A percentile compares a stretch with the other conserved stretches of the same genome.
Evolutionary conservation across 352 stramenopile species (phyloP).

Genomic region (Plasmopara halstedii): DNA sequence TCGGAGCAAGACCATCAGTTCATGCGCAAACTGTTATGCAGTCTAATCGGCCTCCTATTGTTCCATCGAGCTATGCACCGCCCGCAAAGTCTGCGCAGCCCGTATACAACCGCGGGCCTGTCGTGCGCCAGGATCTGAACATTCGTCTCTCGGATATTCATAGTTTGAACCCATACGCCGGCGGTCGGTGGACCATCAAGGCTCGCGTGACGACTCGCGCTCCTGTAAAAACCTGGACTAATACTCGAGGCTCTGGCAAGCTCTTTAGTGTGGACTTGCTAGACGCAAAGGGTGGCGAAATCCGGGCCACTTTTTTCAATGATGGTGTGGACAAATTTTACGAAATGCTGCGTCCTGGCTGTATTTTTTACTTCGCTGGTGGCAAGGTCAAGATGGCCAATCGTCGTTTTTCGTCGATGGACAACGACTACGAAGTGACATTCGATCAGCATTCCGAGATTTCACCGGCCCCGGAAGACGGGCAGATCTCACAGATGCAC

Average conservation of each 20-base stretch:
- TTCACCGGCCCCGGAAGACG: slow-evolving; percentile 81
- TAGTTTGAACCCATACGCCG: slow-evolving; percentile 93
- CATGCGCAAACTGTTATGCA: slow-evolving; percentile 18
- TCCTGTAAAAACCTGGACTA: slow-evolving; percentile 94
- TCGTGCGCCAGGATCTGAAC: slow-evolving; percentile 77
- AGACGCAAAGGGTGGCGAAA: slow-evolving; percentile 93
- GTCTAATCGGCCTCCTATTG: slow-evolving; percentile 21
- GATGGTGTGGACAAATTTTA: slow-evolving; percentile 98
- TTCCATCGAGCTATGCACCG: slow-evolving; percentile 19
- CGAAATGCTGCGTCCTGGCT: slow-evolving; percentile 75
- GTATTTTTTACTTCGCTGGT: slow-evolving; percentile 93
- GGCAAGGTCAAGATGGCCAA: slow-evolving; percentile 97
- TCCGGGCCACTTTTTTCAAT: slow-evolving; percentile 98
- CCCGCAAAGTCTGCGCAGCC: slow-evolving; percentile 23
- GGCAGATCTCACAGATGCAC: slow-evolving; percentile 83
- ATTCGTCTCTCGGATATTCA: slow-evolving; percentile 77
- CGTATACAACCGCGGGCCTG: slow-evolving; percentile 63
- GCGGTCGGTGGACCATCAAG: slow-evolving; percentile 94
- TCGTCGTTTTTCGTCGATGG: slow-evolving; percentile 94
- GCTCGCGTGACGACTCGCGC: slow-evolving; percentile 90
- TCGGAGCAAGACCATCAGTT: slow-evolving; percentile 24
- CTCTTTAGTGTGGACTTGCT: slow-evolving; percentile 96
- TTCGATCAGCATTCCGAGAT: slow-evolving; percentile 97
- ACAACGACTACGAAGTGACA: slow-evolving; percentile 97
- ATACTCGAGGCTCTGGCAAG: slow-evolving; percentile 93